Percentiles rank a stretch among this genome's conserved stretches.
Conservation (phyloP, 139 green algal genomes). For the Chlorella sp. region DNA sequence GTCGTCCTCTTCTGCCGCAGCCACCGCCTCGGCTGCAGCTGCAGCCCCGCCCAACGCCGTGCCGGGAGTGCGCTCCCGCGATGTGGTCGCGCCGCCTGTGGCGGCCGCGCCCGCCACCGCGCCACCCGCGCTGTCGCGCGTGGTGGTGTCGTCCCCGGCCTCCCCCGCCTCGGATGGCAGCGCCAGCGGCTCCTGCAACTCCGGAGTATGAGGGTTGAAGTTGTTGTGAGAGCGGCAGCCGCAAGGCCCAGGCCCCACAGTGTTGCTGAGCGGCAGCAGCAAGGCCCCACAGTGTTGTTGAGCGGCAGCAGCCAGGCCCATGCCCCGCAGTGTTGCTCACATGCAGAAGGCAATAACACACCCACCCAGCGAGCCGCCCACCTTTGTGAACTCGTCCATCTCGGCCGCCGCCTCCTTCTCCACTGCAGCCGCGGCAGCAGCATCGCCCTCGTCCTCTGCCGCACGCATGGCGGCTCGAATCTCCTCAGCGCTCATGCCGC, state of each 20-base stretch:
- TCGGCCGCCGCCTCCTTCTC: slow-evolving; percentile 63
- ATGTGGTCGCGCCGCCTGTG: not conserved
- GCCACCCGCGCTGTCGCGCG: slow-evolving; percentile 1
- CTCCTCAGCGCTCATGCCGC: slow-evolving; percentile 45
- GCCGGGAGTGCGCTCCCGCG: not conserved
- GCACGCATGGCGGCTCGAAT: slow-evolving; percentile 69
- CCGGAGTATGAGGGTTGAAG: too few relatives aligned
- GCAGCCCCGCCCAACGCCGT: not conserved
- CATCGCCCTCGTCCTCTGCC: slow-evolving; percentile 85
- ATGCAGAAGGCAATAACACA: too few relatives aligned
- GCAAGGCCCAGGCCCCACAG: too few relatives aligned
- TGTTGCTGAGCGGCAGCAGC: too few relatives aligned
- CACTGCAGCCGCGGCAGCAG: slow-evolving; percentile 59
- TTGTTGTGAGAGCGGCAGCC: too few relatives aligned
- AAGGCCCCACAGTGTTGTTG: too few relatives aligned
- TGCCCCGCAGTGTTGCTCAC: too few relatives aligned
- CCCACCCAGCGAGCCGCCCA: not conserved
- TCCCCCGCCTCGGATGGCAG: slow-evolving; percentile 21
- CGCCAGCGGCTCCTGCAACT: slow-evolving; percentile 6
- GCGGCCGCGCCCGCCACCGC: not conserved
- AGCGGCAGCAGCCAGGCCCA: too few relatives aligned
- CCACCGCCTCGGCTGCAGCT: slow-evolving; percentile 1
- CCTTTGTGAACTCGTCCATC: slow-evolving; percentile 66
- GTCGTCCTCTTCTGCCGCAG: slow-evolving; percentile 52
- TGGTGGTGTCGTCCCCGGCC: slow-evolving; percentile 37